Conservation (phyloP, 2,329 filamentous ascomycete species). For the Fusarium palustre region DNA sequence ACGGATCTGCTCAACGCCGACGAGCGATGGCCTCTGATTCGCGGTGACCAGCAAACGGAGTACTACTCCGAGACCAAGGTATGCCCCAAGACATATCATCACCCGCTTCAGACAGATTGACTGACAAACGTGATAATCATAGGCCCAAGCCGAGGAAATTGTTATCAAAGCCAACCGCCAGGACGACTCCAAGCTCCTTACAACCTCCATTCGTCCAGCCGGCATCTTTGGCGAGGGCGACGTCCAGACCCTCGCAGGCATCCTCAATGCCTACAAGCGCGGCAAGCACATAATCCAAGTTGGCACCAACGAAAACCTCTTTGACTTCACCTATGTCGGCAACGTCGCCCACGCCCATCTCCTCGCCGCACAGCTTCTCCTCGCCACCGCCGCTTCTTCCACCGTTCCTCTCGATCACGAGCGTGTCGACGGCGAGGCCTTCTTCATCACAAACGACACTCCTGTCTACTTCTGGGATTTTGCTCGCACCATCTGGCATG, state of each 20-base stretch:
- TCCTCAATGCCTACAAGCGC: constrained; percentile 77
- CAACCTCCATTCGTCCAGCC: constrained; percentile 84
- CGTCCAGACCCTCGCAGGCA: constrained; percentile 76
- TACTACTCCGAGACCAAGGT: constrained; percentile 95
- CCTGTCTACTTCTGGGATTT: constrained; percentile 95
- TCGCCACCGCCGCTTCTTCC: constrained; percentile 67
- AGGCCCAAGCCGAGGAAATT: constrained; percentile 83
- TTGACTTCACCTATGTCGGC: constrained; percentile 74
- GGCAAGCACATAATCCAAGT: constrained; percentile 82
- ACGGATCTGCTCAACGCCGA: constrained; percentile 85
- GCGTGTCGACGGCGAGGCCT: constrained; percentile 84
- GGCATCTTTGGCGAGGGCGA: constrained; percentile 95
- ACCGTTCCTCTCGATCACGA: constrained; percentile 77
- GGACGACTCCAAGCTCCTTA: constrained; percentile 71
- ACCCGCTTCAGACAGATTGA: background rate
- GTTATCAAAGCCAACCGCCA: constrained; percentile 80
- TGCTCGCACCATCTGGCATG: constrained; percentile 79
- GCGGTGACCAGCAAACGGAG: constrained; percentile 76
- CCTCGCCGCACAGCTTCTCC: constrained; percentile 79
- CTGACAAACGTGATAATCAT: background rate
- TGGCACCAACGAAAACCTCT: constrained; percentile 74
- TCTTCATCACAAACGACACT: constrained; percentile 90
- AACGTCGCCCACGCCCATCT: constrained; percentile 82
- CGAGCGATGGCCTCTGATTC: constrained; percentile 82
- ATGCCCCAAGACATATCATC: background rate